Percentiles rank a stretch among this genome's conserved stretches.
Conservation (phyloP, 371 early-diverging fungal genomes). For the Rhizopus microsporus region DNA sequence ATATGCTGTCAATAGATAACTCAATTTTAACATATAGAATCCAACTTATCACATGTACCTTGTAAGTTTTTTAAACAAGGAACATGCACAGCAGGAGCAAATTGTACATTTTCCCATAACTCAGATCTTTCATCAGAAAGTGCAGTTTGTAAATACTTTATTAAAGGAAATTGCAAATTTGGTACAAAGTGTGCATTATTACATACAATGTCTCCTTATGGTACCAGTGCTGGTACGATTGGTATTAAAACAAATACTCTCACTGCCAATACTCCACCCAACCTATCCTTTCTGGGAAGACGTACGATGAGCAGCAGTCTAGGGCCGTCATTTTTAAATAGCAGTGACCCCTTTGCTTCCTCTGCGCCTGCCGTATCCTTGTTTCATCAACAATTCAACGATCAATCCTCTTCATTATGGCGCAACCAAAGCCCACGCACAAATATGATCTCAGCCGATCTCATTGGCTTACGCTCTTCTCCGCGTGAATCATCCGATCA, state of each 20-base stretch:
- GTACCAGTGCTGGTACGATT: slow-evolving; percentile 6
- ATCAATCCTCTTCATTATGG: slow-evolving; percentile 8
- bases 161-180: slow-evolving; percentile 83
- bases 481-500: slow-evolving; percentile 25
- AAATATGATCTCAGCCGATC: slow-evolving; percentile 11
- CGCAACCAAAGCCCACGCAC: slow-evolving; percentile 13
- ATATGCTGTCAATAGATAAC: background rate
- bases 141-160: slow-evolving; percentile 73
- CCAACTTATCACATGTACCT: slow-evolving; percentile 67
- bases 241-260: background rate
- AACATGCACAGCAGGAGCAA: slow-evolving; percentile 75
- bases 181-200: slow-evolving; percentile 76
- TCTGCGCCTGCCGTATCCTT: slow-evolving; percentile 27
- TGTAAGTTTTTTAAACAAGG: slow-evolving; percentile 82
- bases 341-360: slow-evolving; percentile 19
- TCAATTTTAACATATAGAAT: slow-evolving; percentile 12
- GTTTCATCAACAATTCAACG: slow-evolving; percentile 14
- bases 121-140: slow-evolving; percentile 59
- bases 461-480: slow-evolving; percentile 25
- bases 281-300: slow-evolving; percentile 8
- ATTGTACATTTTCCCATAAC: slow-evolving; percentile 77
- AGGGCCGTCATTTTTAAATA: slow-evolving; percentile 13
- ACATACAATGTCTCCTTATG: slow-evolving; percentile 45
- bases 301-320: slow-evolving; percentile 8
- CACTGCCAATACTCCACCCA: slow-evolving; percentile 7